phyloP scores from a whole-genome alignment of 2,329 filamentous ascomycete species.

The Ceratocystis lukuohia region DNA sequence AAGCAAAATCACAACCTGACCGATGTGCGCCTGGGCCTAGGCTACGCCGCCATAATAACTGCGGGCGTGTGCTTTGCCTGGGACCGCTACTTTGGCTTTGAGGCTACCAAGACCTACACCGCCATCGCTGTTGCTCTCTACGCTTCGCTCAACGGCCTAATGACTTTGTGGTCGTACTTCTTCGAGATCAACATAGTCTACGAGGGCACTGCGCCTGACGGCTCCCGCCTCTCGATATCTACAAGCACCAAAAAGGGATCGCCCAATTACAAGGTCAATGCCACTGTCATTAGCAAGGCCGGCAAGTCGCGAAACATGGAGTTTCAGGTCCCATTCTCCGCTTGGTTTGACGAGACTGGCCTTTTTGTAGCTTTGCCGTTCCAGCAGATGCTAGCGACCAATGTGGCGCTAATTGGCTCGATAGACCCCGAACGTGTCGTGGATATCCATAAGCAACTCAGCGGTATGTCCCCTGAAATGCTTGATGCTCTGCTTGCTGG shows the following conservation, averaged over 20 bases:
- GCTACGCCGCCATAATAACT: slow-evolving; percentile 68
- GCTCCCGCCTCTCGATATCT: slow-evolving; percentile 56
- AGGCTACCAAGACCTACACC: slow-evolving; percentile 69
- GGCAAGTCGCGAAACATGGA: slow-evolving; percentile 34
- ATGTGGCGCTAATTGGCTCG: slow-evolving; percentile 50
- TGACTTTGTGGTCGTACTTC: slow-evolving; percentile 74
- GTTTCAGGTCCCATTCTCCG: slow-evolving; percentile 51
- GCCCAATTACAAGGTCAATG: slow-evolving; percentile 63
- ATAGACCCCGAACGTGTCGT: slow-evolving; percentile 48
- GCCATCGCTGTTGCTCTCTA: slow-evolving; percentile 67
- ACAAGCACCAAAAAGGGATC: slow-evolving; percentile 65
- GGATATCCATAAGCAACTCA: slow-evolving; percentile 27
- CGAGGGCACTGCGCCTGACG: slow-evolving; percentile 52
- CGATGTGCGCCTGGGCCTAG: slow-evolving; percentile 71
- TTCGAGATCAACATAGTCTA: slow-evolving; percentile 78
- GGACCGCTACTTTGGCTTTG: slow-evolving; percentile 86
- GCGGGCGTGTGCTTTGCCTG: slow-evolving; percentile 75
- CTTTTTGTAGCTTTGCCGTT: slow-evolving; percentile 63
- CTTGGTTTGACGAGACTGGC: slow-evolving; percentile 64
- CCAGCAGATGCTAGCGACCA: slow-evolving; percentile 61
- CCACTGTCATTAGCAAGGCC: slow-evolving; percentile 39
- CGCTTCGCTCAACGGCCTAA: slow-evolving; percentile 58
- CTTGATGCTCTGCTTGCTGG: slow-evolving; percentile 35
- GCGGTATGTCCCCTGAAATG: slow-evolving; percentile 34
- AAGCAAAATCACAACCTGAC: slow-evolving; percentile 65